A percentile compares a stretch with the other conserved stretches of the same genome.
Conservation (phyloP, 768 basidiomycete genomes). For the Suillus plorans region DNA sequence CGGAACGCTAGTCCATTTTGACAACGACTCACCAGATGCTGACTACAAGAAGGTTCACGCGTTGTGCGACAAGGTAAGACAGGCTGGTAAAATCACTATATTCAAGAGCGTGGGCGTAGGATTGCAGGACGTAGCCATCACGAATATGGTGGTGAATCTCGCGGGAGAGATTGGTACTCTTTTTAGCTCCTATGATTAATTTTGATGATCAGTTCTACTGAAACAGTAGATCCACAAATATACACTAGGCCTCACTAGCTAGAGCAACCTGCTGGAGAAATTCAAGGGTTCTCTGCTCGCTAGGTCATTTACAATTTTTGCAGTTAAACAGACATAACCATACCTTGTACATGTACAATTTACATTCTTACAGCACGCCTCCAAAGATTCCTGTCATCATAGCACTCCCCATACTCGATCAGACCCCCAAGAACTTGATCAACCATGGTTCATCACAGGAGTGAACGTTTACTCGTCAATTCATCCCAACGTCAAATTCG, state of each 20-base stretch:
- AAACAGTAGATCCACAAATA: not conserved
- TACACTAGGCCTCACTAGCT: not conserved
- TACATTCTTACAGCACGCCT: no score
- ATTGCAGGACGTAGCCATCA: constrained; percentile 85
- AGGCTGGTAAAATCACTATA: constrained; percentile 57
- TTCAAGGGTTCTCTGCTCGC: no score
- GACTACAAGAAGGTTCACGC: constrained; percentile 11
- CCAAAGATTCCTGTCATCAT: no score
- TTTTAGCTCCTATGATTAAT: constrained; percentile 46
- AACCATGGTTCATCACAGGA: no score
- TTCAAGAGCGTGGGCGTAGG: constrained; percentile 91
- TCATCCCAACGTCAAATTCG: no score
- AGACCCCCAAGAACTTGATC: no score
- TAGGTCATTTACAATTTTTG: no score
- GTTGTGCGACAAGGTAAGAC: constrained; percentile 14
- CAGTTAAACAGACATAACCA: no score
- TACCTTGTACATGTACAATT: no score
- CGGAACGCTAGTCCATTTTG: constrained; percentile 52
- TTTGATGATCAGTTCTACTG: not conserved
- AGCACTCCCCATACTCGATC: no score
- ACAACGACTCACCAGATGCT: constrained; percentile 1
- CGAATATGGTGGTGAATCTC: constrained; percentile 60
- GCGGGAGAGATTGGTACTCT: constrained; percentile 58
- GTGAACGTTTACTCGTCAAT: no score
- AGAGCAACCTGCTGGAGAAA: not conserved